Evolutionary conservation across 768 basidiomycete genomes (phyloP).

Genomic region (Royoungia palumana): DNA sequence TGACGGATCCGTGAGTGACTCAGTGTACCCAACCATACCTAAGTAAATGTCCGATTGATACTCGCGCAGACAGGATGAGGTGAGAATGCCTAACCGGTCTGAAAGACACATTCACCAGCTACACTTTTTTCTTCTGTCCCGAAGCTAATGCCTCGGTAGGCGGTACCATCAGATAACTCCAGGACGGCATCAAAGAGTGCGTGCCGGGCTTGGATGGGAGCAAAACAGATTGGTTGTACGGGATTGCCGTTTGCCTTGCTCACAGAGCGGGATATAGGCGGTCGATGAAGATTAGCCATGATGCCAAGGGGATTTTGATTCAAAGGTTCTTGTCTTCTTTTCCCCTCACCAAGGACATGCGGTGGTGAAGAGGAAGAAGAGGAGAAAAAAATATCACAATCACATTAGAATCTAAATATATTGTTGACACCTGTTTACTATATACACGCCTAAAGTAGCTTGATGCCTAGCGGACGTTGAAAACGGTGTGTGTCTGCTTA

Average conservation of each 20-base stretch:
- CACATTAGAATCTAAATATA: neutral
- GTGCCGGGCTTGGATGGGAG: conserved; percentile 24
- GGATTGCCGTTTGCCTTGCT: conserved; percentile 36
- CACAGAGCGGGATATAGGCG: conserved; percentile 43
- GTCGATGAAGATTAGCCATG: conserved; percentile 35
- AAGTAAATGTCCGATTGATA: conserved; percentile 16
- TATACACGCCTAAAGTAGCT: too few relatives aligned
- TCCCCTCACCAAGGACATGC: conserved; percentile 40
- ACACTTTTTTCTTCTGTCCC: conserved; percentile 89
- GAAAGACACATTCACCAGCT: conserved; percentile 98
- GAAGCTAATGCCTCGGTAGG: conserved; percentile 87
- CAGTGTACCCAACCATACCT: conserved; percentile 99
- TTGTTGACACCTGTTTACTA: conserved; percentile 27
- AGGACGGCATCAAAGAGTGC: conserved; percentile 61
- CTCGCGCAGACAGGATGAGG: conserved; percentile 2
- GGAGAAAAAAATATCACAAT: conserved; percentile 28
- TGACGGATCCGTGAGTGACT: conserved; percentile 96
- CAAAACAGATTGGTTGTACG: conserved; percentile 35
- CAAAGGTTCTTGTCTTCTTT: conserved; percentile 39
- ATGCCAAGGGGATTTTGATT: conserved; percentile 4
- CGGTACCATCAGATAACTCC: conserved; percentile 87
- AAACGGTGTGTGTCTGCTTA: too few relatives aligned
- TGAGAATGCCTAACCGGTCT: conserved; percentile 72
- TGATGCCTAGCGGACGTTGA: too few relatives aligned
- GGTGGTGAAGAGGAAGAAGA: conserved; percentile 47